Base-by-base conservation (phyloP, 768 basidiomycete genomes). In the Agaricus subrufescens region DNA sequence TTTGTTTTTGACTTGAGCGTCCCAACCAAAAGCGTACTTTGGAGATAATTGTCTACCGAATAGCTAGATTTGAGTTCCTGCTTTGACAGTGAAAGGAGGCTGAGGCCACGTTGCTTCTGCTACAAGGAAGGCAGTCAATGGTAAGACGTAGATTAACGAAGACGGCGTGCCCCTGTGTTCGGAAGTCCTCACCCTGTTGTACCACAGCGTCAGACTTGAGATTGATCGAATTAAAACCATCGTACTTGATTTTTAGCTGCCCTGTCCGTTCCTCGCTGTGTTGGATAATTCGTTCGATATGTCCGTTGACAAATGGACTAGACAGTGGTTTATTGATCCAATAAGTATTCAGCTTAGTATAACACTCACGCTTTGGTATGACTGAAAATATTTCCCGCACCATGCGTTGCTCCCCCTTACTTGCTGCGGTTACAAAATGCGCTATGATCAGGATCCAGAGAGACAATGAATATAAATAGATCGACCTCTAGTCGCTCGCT, bases 371-470 rank as follows among this genome's bases (percentile, higher is more conserved):
- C 19, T 19, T 19, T 19, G 19, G 19, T 19, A 19, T 19, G 19
- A 19, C 88, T 96, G 69, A 98, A 94, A 55, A 99, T 98, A 70
- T 93, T 90, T 68, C 98, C 96, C 0, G 94, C 96, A 19, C 97
- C 96, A 64, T 96, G 94, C 4, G 19, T 19, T 19, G 19, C 19
- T 98, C 19, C 19, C 19, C 19, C 19, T 19, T 19, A 19, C 19
- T 19, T 19, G 19, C 19, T 19, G 19, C 19, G 19, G 19, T 19
- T 19, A 19, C 19, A 19, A 19, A 19, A 19, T 19, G 19, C 19
- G 19, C 19, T 19, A 9, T 19, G 19, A 19, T 19, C 19, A 19
- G 19, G 19, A 19, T 19, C 46, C 58, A 42, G 19, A 19, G 19
- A 19, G 19, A 19, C 19, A 19, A 19, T 19, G 19, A 19, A 19